Evolutionary conservation across 2,329 filamentous ascomycete species (phyloP), one percentile per base, ranked within the genome.

Genomic region (Fusarium ambrosium): DNA sequence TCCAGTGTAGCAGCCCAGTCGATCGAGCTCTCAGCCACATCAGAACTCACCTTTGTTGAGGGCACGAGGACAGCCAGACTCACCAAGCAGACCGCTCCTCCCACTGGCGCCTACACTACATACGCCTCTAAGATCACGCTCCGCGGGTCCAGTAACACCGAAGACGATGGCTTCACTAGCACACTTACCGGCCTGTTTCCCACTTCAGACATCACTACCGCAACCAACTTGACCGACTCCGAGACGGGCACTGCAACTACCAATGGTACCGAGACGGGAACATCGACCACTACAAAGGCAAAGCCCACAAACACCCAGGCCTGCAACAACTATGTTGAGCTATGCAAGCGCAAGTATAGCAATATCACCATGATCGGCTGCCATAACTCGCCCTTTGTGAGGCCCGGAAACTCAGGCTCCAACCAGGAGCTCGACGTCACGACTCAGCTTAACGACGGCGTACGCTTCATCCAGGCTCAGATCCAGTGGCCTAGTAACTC

Each of bases 361-460:
- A 95, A 97, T 81, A 92, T 97, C 82, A 95, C 94, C 66, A 88
- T 93, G 78, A 89, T 97, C 2, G 91, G 89, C 22, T 91, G 92
- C 20, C 94, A 97, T 85, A 97, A 97, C 85, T 94, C 93, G 48
- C 93, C 94, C 13, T 97, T 97, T 80, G 88, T 92, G 45, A 86
- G 89, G 10, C 81, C 87, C 18, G 92, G 92, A 76, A 95, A 93
- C 81, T 89, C 92, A 11, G 94, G 92, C 16, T 89, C 93, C 65
- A 97, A 97, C 82, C 94, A 97, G 84, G 86, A 87, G 32, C 86
- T 93, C 53, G 82, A 86, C 22, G 93, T 97, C 59, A 88, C 86
- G 14, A 85, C 88, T 37, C 95, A 97, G 84, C 87, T 97, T 71
- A 89, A 97, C 80, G 94, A 97, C 79, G 94, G 94, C 34, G 85